Evolutionary conservation across 164 flowering plant genomes (phyloP).

Genomic region (Saururus chinensis): DNA sequence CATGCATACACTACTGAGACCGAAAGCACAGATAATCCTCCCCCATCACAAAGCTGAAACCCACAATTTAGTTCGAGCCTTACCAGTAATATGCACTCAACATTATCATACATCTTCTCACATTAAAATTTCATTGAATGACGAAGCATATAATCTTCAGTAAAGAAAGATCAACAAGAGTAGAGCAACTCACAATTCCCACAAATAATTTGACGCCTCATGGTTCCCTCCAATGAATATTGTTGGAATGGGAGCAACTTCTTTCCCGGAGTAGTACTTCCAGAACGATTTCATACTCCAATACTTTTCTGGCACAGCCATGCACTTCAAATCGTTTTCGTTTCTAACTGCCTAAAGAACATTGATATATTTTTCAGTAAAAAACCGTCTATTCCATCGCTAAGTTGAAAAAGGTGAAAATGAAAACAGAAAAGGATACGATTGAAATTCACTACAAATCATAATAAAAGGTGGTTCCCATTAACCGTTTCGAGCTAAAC

Average conservation of each 20-base stretch:
- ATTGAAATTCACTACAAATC: no score
- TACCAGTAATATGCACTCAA: no score
- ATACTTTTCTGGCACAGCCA: conserved; percentile 58
- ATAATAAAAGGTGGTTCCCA: no score
- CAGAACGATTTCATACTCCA: conserved; percentile 81
- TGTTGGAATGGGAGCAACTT: conserved; percentile 81
- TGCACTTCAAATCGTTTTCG: conserved; percentile 62
- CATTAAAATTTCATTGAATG: not conserved
- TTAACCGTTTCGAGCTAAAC: no score
- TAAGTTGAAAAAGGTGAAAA: no score
- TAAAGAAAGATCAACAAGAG: not conserved
- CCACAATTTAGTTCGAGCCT: no score
- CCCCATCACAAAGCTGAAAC: no score
- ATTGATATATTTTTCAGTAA: not conserved
- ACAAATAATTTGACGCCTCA: conserved; percentile 90
- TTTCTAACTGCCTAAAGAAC: conserved; percentile 75
- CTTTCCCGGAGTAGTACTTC: conserved; percentile 91
- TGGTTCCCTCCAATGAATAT: conserved; percentile 97
- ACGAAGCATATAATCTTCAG: not conserved
- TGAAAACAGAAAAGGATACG: no score
- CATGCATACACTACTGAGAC: no score
- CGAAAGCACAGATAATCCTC: no score
- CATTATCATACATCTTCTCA: no score
- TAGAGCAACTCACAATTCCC: conserved; percentile 79
- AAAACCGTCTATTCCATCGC: not conserved